Evolutionary conservation across 1,284 basidiomycete species (phyloP).

Genomic region (Marasmius oreades): DNA sequence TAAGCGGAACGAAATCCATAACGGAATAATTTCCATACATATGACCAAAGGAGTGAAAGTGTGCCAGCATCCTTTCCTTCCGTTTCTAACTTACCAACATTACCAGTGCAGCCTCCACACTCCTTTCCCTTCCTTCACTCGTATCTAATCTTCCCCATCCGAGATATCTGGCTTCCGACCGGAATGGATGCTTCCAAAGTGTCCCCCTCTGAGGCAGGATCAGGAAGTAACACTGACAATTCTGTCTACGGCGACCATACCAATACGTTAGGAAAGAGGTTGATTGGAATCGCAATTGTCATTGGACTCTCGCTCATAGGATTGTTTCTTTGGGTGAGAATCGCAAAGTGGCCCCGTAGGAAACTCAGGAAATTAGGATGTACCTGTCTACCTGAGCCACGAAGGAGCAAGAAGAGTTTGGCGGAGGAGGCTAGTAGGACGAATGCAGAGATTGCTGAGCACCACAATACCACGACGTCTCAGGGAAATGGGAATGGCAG

Average conservation of each 20-base stretch:
- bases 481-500: background rate
- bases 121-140: no score
- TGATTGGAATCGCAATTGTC: conserved; percentile 40
- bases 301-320: conserved; percentile 27
- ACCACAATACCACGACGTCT: background rate
- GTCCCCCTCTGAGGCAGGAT: background rate
- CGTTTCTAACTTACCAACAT: no score
- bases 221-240: conserved; percentile 16
- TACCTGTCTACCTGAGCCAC: conserved; percentile 9
- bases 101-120: no score
- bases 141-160: no score
- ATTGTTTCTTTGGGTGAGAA: conserved; percentile 27
- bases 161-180: no score
- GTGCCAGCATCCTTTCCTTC: no score
- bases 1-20: no score
- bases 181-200: background rate
- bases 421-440: conserved; percentile 4
- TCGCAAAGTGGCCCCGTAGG: conserved; percentile 26
- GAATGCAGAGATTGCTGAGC: background rate
- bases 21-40: no score
- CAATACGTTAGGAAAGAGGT: conserved; percentile 34
- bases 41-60: no score
- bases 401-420: conserved; percentile 5
- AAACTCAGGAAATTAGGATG: conserved; percentile 12
- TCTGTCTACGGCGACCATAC: conserved; percentile 18